phyloP scores from a whole-genome alignment of 768 basidiomycete species.

The Postia placenta region DNA sequence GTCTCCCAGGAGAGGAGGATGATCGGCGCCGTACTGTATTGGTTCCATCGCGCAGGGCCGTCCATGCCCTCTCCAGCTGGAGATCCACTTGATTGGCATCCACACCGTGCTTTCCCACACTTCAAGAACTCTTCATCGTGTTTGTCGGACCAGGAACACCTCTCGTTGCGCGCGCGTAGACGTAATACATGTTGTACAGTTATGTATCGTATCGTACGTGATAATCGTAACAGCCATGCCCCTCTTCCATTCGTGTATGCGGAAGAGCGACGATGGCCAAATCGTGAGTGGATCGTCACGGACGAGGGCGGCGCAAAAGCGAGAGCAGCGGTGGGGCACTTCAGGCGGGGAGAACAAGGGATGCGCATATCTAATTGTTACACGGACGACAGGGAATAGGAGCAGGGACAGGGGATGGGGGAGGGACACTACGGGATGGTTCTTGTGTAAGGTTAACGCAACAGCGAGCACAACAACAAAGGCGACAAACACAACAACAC shows the following conservation, averaged over 20 bases:
- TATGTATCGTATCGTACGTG: slow-evolving; percentile 4
- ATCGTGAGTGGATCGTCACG: slow-evolving; percentile 3
- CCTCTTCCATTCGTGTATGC: neutral
- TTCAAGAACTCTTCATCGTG: too few species aligned
- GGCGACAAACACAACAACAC: neutral
- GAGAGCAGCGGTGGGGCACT: slow-evolving; percentile 8
- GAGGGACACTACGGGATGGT: too few species aligned
- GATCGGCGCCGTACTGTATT: too few species aligned
- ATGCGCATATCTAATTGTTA: slow-evolving; percentile 70
- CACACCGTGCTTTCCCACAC: too few species aligned
- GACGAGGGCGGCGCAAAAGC: slow-evolving; percentile 1
- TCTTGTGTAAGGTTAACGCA: neutral
- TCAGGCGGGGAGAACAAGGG: slow-evolving; percentile 18
- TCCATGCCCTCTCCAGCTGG: too few species aligned
- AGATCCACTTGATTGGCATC: too few species aligned
- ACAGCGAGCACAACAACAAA: neutral
- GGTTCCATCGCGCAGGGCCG: too few species aligned
- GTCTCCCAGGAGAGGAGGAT: too few species aligned
- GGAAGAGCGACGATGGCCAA: neutral
- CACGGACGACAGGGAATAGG: slow-evolving; percentile 24
- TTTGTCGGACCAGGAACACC: too few species aligned
- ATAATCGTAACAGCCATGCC: slow-evolving; percentile 2
- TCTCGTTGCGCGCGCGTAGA: too few species aligned
- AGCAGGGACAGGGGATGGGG: neutral
- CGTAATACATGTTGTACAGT: too few species aligned